phyloP scores from a whole-genome alignment of 257 asterid genomes.

The Catharanthus roseus region DNA sequence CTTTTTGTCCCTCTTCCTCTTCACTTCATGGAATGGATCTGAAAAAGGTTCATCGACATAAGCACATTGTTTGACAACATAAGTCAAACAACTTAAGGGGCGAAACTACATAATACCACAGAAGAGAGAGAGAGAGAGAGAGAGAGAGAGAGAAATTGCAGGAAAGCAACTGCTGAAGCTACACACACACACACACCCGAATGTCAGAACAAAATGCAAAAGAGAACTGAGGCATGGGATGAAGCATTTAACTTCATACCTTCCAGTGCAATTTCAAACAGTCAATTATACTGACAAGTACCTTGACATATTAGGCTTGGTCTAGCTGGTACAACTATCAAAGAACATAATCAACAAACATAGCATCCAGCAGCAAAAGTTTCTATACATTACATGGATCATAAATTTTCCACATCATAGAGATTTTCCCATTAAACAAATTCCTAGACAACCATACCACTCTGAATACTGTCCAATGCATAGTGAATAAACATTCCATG shows the following conservation, averaged over 20 bases:
- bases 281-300: not conserved
- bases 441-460: not conserved
- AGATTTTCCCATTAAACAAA: not conserved
- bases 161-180: not conserved
- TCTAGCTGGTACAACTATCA: not conserved
- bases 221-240: not conserved
- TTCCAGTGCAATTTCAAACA: not conserved
- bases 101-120: not conserved
- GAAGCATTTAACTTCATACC: not conserved
- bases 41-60: constrained; percentile 19
- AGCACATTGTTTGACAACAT: not conserved
- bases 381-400: not conserved
- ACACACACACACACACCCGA: too few species aligned
- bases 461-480: not conserved
- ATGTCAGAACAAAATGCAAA: not conserved
- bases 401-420: not conserved
- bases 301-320: not conserved
- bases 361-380: not conserved
- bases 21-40: constrained; percentile 98
- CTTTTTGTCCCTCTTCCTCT: constrained; percentile 73
- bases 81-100: not conserved
- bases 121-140: not conserved
- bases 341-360: not conserved
- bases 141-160: not conserved
- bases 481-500: not conserved